Conservation (phyloP, 2,329 filamentous ascomycete genomes). For the Diaporthe vexans region DNA sequence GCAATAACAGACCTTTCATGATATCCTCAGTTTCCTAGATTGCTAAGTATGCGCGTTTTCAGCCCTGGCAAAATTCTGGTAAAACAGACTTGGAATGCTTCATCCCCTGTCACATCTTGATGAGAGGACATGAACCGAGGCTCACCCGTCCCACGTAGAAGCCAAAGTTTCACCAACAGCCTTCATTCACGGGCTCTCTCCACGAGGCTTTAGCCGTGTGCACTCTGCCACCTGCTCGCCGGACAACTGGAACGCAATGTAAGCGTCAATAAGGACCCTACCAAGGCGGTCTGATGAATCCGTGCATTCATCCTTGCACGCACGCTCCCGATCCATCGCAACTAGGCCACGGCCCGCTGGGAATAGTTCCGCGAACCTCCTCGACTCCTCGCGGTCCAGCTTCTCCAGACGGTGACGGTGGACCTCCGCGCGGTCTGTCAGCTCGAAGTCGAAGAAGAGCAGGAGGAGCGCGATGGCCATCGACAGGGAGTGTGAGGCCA, state of each 20-base stretch:
- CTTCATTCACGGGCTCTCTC: background rate
- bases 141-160: background rate
- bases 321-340: background rate
- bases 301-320: background rate
- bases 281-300: conserved; percentile 20
- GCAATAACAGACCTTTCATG: background rate
- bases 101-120: background rate
- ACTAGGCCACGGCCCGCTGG: background rate
- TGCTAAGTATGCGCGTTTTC: too few relatives aligned
- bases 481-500: conserved; percentile 36
- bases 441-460: conserved; percentile 36
- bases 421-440: background rate
- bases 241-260: conserved; percentile 37
- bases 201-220: conserved; percentile 19
- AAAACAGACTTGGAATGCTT: background rate
- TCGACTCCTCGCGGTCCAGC: conserved; percentile 29
- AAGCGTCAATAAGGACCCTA: conserved; percentile 37
- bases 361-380: conserved; percentile 8
- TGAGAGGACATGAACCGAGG: background rate
- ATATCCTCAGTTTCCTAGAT: too few relatives aligned
- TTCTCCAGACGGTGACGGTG: conserved; percentile 1
- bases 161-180: background rate
- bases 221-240: conserved; percentile 31
- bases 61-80: too few relatives aligned
- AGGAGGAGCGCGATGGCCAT: conserved; percentile 37